These are phyloP conservation scores for Leptographium lundbergii DNA, from an alignment of 2,329 filamentous ascomycete species.

Conservation along the genomic window DNA sequence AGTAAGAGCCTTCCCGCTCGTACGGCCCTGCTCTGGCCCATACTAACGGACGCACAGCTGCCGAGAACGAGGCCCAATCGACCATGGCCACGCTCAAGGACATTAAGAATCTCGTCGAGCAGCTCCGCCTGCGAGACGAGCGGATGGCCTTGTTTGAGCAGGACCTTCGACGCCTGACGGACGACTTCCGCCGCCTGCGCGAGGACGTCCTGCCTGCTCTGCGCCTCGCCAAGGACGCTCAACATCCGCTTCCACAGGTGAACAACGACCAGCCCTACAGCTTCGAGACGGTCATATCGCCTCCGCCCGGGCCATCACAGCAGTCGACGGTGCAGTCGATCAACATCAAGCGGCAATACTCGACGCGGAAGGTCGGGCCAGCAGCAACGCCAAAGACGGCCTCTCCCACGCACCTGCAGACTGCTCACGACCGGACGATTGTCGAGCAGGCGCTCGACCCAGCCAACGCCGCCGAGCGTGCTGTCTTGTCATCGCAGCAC, in stretches of 20 bases:
- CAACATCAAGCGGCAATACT: conserved; percentile 58
- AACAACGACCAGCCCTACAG: conserved; percentile 29
- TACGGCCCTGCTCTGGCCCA: neutral
- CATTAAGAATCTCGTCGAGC: conserved; percentile 79
- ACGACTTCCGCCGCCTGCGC: conserved; percentile 77
- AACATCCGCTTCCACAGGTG: conserved; percentile 64
- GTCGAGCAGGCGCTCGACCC: conserved; percentile 57
- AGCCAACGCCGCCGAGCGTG: conserved; percentile 53
- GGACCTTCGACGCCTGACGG: conserved; percentile 69
- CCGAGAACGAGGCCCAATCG: conserved; percentile 77
- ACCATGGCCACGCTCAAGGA: conserved; percentile 85
- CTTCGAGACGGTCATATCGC: conserved; percentile 21
- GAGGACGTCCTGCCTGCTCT: conserved; percentile 88
- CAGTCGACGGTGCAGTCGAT: conserved; percentile 37
- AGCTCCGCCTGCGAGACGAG: conserved; percentile 81
- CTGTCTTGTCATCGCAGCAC: conserved; percentile 55
- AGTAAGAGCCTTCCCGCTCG: conserved; percentile 44
- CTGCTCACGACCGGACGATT: conserved; percentile 52
- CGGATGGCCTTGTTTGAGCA: conserved; percentile 73
- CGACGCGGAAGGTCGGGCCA: conserved; percentile 57
- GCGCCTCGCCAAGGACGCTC: conserved; percentile 81
- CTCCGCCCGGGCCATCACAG: conserved; percentile 8
- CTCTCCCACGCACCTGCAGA: conserved; percentile 61
- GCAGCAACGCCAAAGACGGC: conserved; percentile 61
- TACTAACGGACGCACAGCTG: conserved; percentile 43